phyloP scores from a whole-genome alignment of 495 filamentous ascomycete genomes.

The Hypoxylon trugodes region DNA sequence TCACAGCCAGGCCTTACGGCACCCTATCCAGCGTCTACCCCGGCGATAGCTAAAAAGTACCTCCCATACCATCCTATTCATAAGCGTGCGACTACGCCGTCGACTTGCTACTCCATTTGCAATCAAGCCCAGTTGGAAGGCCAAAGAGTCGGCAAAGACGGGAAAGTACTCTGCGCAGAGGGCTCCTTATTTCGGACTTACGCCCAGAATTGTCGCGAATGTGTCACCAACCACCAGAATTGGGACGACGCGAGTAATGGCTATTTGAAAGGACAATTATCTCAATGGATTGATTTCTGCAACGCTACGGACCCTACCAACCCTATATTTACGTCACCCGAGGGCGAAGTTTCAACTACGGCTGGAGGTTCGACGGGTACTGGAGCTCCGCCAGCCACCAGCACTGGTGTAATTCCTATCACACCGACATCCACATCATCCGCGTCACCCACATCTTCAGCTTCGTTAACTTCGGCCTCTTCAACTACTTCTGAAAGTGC shows the following conservation, averaged over 20 bases:
- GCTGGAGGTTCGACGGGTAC: constrained; percentile 25
- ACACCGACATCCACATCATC: constrained; percentile 17
- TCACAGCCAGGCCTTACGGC: constrained; percentile 54
- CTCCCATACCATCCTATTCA: constrained; percentile 11
- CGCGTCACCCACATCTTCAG: constrained; percentile 11
- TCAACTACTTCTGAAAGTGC: constrained; percentile 14
- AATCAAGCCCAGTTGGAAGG: constrained; percentile 59
- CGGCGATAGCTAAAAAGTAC: constrained; percentile 12
- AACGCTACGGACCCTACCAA: neutral
- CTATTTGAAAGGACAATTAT: constrained; percentile 36
- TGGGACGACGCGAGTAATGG: constrained; percentile 28
- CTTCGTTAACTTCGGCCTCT: constrained; percentile 19
- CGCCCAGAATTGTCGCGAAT: constrained; percentile 51
- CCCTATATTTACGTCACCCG: constrained; percentile 15
- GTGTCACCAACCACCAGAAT: constrained; percentile 37
- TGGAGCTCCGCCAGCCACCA: constrained; percentile 40
- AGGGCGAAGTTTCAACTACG: constrained; percentile 27
- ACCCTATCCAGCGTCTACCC: constrained; percentile 43
- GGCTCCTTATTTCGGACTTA: constrained; percentile 52
- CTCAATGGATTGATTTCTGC: constrained; percentile 49
- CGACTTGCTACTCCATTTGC: constrained; percentile 64
- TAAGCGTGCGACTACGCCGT: constrained; percentile 51
- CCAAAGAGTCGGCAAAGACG: constrained; percentile 55
- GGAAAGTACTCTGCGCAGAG: constrained; percentile 54
- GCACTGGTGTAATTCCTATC: constrained; percentile 25